Evolutionary conservation across 768 basidiomycete species (phyloP).

Genomic region (Brasilioporus rufonigricans): DNA sequence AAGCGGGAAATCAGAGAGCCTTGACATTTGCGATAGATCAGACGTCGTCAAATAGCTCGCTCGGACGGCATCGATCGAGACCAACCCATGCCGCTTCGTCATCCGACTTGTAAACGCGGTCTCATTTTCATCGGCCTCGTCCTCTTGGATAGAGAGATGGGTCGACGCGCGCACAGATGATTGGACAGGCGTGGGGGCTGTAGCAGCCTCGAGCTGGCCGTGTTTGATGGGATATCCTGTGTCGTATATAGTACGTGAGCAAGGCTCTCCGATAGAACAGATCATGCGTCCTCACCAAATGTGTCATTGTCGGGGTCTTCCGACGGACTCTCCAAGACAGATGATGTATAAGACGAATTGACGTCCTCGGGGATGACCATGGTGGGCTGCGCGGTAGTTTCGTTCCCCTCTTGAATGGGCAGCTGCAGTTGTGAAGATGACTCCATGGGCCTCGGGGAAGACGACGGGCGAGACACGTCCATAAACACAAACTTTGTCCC

Average conservation of each 20-base stretch:
- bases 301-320: conserved; percentile 28
- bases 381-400: background rate
- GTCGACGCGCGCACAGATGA: conserved; percentile 16
- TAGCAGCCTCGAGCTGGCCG: conserved; percentile 14
- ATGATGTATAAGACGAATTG: conserved; percentile 22
- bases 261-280: background rate
- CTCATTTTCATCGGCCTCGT: background rate
- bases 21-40: conserved; percentile 60
- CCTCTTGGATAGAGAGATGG: conserved; percentile 22
- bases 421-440: conserved; percentile 6
- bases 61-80: conserved; percentile 35
- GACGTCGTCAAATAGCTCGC: conserved; percentile 67
- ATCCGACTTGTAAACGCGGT: conserved; percentile 11
- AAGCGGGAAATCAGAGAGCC: conserved; percentile 68
- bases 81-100: conserved; percentile 20
- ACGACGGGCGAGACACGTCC: conserved; percentile 16
- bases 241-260: background rate
- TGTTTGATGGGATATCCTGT: conserved; percentile 27
- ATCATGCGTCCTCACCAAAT: conserved; percentile 20
- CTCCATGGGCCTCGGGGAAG: conserved; percentile 14
- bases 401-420: conserved; percentile 7
- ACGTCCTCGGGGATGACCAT: conserved; percentile 26
- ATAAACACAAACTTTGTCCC: conserved; percentile 15
- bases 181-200: conserved; percentile 13
- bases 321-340: conserved; percentile 12